Conservation (phyloP, 768 basidiomycete species). For the Mycena pura region DNA sequence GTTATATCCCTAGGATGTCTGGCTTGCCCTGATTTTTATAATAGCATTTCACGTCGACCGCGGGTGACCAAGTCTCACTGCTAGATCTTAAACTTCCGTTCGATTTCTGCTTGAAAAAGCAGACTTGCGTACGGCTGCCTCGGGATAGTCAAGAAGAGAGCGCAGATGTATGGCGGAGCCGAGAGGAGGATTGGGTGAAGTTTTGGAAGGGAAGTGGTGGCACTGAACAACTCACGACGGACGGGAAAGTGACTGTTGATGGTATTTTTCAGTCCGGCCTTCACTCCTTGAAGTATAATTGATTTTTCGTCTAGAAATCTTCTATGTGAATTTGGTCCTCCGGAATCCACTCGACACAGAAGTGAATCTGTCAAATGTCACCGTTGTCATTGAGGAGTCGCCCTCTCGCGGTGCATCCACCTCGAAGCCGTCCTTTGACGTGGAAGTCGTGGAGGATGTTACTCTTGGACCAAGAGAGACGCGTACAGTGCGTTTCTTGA, state of each 20-base stretch:
- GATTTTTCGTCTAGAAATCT: conserved; percentile 57
- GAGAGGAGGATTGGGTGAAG: conserved; percentile 68
- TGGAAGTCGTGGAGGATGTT: conserved; percentile 69
- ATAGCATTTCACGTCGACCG: conserved; percentile 77
- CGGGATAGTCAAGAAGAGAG: conserved; percentile 55
- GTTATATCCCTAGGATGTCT: conserved; percentile 5
- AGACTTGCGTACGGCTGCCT: conserved; percentile 64
- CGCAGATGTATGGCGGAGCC: conserved; percentile 60
- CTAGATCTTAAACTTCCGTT: conserved; percentile 67
- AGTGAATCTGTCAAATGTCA: conserved; percentile 69
- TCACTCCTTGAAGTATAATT: background rate
- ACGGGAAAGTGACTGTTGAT: conserved; percentile 66
- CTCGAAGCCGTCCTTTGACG: conserved; percentile 51
- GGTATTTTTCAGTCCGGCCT: conserved; percentile 56
- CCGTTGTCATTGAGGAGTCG: conserved; percentile 57
- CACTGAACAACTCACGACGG: conserved; percentile 58
- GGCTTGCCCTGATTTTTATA: background rate
- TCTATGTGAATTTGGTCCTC: conserved; percentile 77
- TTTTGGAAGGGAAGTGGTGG: conserved; percentile 65
- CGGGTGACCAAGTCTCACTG: conserved; percentile 49
- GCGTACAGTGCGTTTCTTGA: conserved; percentile 57
- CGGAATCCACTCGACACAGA: conserved; percentile 79
- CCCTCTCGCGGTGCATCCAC: conserved; percentile 37
- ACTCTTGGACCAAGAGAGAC: conserved; percentile 67
- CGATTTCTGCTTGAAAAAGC: conserved; percentile 63